Conservation (phyloP, 306 rosid genomes). For the Glycine soja region DNA sequence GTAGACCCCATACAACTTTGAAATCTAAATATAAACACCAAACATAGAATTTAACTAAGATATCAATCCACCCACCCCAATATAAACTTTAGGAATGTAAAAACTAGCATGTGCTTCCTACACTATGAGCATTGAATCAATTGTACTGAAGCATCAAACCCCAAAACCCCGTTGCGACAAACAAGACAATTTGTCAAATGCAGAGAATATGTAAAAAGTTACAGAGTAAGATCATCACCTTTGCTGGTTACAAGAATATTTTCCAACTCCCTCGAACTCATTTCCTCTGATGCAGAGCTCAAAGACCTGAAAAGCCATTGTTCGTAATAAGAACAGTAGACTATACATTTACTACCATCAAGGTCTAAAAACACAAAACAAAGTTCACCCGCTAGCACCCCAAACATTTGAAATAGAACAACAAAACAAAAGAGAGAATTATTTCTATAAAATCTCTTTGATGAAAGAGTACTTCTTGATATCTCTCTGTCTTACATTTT, state of each 20-base stretch:
- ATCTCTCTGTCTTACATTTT: background rate
- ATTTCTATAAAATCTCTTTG: conserved; percentile 30
- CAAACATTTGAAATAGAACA: conserved; percentile 37
- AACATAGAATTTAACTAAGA: background rate
- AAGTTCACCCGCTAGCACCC: conserved; percentile 61
- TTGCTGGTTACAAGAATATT: conserved; percentile 45
- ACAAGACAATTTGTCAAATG: conserved; percentile 7
- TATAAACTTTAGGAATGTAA: background rate
- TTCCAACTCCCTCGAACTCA: conserved; percentile 64
- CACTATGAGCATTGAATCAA: conserved; percentile 21
- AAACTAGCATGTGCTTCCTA: background rate
- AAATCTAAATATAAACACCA: conserved; percentile 4
- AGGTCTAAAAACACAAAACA: conserved; percentile 7
- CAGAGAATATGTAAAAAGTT: background rate
- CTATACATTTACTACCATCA: conserved; percentile 37
- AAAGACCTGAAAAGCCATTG: conserved; percentile 58
- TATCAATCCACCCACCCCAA: background rate
- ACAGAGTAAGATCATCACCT: conserved; percentile 52
- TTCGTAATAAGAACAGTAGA: background rate
- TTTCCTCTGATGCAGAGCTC: conserved; percentile 68
- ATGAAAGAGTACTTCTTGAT: background rate
- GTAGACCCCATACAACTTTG: background rate
- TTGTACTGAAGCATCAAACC: background rate
- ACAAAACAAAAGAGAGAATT: no score
- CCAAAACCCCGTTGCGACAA: background rate